These are phyloP conservation scores for Chenopodium suecicum DNA, from an alignment of 148 eudicot genomes.

Conservation along the genomic window DNA sequence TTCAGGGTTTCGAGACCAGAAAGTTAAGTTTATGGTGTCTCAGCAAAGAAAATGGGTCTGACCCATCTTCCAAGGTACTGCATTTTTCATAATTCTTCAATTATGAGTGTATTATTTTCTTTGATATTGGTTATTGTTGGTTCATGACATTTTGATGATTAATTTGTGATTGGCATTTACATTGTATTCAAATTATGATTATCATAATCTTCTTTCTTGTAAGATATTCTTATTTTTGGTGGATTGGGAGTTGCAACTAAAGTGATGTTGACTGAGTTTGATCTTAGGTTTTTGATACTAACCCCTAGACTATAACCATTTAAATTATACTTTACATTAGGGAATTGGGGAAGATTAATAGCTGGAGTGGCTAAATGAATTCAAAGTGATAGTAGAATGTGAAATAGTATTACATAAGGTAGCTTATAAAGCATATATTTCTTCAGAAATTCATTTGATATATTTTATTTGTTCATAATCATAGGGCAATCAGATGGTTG, in stretches of 20 bases:
- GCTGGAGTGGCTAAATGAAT: neutral
- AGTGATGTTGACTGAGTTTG: neutral
- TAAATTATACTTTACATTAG: neutral
- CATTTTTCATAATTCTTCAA: slow-evolving; percentile 6
- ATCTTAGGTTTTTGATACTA: too few species aligned
- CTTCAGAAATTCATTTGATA: neutral
- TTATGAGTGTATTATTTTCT: neutral
- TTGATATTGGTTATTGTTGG: neutral
- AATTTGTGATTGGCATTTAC: neutral
- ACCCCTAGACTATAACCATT: too few species aligned
- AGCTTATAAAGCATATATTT: neutral
- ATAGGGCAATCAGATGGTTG: slow-evolving; percentile 74
- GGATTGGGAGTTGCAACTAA: neutral
- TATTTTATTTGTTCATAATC: neutral
- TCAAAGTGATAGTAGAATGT: neutral
- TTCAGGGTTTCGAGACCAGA: slow-evolving; percentile 34
- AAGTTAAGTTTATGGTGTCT: slow-evolving; percentile 45
- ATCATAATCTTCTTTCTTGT: too few species aligned
- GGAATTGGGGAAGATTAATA: neutral
- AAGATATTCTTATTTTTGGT: neutral
- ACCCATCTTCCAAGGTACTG: slow-evolving; percentile 38
- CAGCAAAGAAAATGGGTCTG: slow-evolving; percentile 31
- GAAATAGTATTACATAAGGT: neutral
- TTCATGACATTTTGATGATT: neutral
- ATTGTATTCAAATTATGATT: too few species aligned